Base-by-base conservation (phyloP, 1,284 basidiomycete species). In the Microbotryum scabiosae region DNA sequence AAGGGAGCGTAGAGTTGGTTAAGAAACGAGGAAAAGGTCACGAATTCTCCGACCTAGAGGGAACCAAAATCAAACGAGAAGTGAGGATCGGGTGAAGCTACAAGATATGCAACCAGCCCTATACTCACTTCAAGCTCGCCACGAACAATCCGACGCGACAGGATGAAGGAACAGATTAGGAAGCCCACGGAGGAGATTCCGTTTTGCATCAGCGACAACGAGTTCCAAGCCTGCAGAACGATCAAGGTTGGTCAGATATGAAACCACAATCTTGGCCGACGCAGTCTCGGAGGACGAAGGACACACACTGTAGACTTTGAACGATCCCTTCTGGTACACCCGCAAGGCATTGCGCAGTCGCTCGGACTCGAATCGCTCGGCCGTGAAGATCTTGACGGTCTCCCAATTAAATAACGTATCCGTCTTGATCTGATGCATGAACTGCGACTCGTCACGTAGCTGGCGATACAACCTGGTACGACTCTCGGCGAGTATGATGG, bases 291-390 rank as follows among this genome's bases (percentile, higher is more conserved):
- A 43, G 28, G 47, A 32, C 18, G 25, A 54, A 16, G 28, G 16
- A 48, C 32, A 44, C 50, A 6, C 71, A 85, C 85, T 74, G 66
- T 86, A 84, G 58, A 90, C 87, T 70, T 80, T 82, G 74, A 41
- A 41, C 1, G 36, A 41, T 12, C 36, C 36, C 25, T 76, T 73
- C 71, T 91, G 88, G 70, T 90, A 91, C 63, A 85, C 80, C n/a
- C 79, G 76, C 66, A 91, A 81, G 2, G 89, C 86, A 23, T 83
- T 79, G 14, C 79, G 75, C 72, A 91, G 90, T 32, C 89, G 82
- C 53, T 80, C 79, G 21, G 82, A 82, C 73, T 92, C 90, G 71
- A 88, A 85, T 41, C 82, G 79, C 74, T 93, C 89, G 30, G 88
- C 87, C 66, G 71, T 62, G 70, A 44, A 62, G 49, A 72, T 66